Percentiles rank a stretch among this genome's conserved stretches.
Conservation (phyloP, 2,329 filamentous ascomycete species). For the Chrysoporthe austroafricana region DNA sequence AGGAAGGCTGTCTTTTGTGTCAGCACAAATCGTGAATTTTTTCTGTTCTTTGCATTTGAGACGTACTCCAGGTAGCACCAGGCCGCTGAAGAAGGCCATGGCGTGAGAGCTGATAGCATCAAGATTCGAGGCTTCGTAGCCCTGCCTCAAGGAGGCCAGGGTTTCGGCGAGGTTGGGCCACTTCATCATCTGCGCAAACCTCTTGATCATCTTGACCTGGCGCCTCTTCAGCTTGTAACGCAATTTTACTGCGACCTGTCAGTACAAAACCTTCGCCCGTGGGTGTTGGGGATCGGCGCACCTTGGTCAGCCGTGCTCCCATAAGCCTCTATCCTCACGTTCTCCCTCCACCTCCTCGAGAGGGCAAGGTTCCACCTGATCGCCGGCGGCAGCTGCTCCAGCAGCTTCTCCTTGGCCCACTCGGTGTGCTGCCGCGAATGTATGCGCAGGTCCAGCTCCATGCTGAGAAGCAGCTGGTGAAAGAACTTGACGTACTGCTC, state of each 20-base stretch:
- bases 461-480: conserved; percentile 74
- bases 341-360: conserved; percentile 73
- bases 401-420: conserved; percentile 65
- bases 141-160: conserved; percentile 63
- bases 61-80: conserved; percentile 71
- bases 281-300: conserved; percentile 35
- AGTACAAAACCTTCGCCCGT: not conserved
- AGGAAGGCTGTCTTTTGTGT: conserved; percentile 49
- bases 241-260: conserved; percentile 53
- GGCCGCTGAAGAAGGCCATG: conserved; percentile 77
- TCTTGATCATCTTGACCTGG: conserved; percentile 70
- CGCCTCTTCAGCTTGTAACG: conserved; percentile 67
- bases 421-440: conserved; percentile 64
- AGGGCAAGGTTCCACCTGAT: conserved; percentile 75
- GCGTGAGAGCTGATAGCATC: conserved; percentile 69
- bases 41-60: not conserved
- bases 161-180: conserved; percentile 75
- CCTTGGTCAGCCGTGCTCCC: conserved; percentile 56
- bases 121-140: conserved; percentile 60
- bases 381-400: conserved; percentile 67
- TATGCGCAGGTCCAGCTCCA: conserved; percentile 73
- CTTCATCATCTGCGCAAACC: conserved; percentile 73
- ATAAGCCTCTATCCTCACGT: conserved; percentile 67
- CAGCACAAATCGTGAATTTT: not conserved
- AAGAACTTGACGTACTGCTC: conserved; percentile 69